A percentile compares a stretch with the other conserved stretches of the same genome.
phyloP scores from a whole-genome alignment of 1,284 basidiomycete species.

The Rugosomyces carneus region DNA sequence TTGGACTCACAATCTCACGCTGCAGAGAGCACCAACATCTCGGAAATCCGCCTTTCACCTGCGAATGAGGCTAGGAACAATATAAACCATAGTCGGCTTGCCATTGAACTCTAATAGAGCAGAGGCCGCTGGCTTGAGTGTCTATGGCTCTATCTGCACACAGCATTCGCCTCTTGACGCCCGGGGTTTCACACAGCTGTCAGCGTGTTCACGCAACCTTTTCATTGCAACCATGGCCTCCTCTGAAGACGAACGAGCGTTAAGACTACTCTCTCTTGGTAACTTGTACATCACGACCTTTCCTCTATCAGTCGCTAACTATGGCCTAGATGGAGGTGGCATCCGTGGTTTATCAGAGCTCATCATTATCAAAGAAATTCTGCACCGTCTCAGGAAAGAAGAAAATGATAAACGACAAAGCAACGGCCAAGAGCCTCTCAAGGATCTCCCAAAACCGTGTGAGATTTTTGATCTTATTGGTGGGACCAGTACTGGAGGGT shows the following conservation, averaged over 20 bases:
- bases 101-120: too few relatives aligned
- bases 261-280: not conserved
- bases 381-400: not conserved
- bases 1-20: too few relatives aligned
- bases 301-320: not conserved
- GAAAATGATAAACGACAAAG: not conserved
- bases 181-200: too few relatives aligned
- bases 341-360: slow-evolving; percentile 5
- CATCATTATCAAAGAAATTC: not conserved
- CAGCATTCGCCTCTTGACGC: too few relatives aligned
- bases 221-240: not conserved
- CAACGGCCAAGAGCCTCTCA: not conserved
- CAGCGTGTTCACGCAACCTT: not conserved
- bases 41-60: too few relatives aligned
- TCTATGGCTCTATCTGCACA: too few relatives aligned
- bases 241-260: not conserved
- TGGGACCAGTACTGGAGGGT: slow-evolving; percentile 6
- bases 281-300: not conserved
- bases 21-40: too few relatives aligned
- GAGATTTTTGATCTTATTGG: not conserved
- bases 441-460: not conserved
- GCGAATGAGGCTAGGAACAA: too few relatives aligned
- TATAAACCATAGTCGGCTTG: too few relatives aligned
- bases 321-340: slow-evolving; percentile 2
- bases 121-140: too few relatives aligned